Percentiles rank a stretch among this genome's conserved stretches.
phyloP scores from a whole-genome alignment of 768 basidiomycete genomes.

The Mycena vulgaris region DNA sequence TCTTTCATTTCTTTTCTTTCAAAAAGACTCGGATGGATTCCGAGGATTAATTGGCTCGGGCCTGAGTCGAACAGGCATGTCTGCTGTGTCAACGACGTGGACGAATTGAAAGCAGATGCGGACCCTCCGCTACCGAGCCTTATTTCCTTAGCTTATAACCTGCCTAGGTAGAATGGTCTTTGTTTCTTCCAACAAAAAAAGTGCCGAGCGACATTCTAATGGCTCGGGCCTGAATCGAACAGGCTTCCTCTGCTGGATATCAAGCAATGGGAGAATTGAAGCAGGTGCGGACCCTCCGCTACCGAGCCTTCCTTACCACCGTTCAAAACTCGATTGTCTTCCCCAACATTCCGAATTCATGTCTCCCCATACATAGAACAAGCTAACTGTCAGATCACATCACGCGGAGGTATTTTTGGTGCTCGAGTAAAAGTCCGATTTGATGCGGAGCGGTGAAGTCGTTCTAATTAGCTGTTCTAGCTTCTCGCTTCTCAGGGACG shows the following conservation, averaged over 20 bases:
- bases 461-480: too few relatives aligned
- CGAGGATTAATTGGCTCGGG: background rate
- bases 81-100: background rate
- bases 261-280: background rate
- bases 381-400: too few relatives aligned
- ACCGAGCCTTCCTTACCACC: background rate
- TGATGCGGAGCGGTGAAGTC: too few relatives aligned
- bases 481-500: too few relatives aligned
- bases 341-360: background rate
- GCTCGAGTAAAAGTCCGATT: too few relatives aligned
- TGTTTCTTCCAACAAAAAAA: background rate
- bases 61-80: slow-evolving; percentile 7
- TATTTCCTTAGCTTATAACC: background rate
- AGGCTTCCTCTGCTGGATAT: slow-evolving; percentile 9
- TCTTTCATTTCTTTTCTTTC: background rate
- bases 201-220: background rate
- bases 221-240: slow-evolving; percentile 25
- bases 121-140: slow-evolving; percentile 21
- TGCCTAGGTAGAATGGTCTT: background rate
- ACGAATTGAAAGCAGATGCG: background rate
- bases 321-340: background rate
- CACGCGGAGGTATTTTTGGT: too few relatives aligned
- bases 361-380: too few relatives aligned
- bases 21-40: background rate
- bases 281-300: slow-evolving; percentile 3